Evolutionary conservation across 306 rosid species (phyloP).

Genomic region (Calophaca sinica): DNA sequence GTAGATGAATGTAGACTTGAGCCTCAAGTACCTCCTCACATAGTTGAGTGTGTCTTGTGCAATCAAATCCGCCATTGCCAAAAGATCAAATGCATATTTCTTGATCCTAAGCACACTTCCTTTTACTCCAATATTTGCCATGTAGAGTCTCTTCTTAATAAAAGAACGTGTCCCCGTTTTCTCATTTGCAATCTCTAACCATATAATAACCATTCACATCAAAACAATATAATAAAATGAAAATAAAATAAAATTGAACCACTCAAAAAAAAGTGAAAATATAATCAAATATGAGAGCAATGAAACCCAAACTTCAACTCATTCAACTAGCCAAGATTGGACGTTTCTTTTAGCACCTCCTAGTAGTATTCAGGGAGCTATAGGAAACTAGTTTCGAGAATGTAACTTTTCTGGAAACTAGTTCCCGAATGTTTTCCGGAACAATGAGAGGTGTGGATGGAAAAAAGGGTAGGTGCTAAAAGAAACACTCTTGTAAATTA

Average conservation of each 20-base stretch:
- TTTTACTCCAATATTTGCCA: slow-evolving; percentile 75
- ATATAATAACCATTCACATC: slow-evolving; percentile 33
- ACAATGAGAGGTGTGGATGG: not conserved
- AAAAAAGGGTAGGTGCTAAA: not conserved
- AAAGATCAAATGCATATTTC: slow-evolving; percentile 80
- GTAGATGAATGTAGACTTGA: slow-evolving; percentile 86
- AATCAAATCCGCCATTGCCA: slow-evolving; percentile 85
- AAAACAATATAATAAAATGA: not conserved
- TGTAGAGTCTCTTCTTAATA: slow-evolving; percentile 69
- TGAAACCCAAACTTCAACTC: not conserved
- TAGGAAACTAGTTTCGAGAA: no score
- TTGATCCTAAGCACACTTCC: slow-evolving; percentile 79
- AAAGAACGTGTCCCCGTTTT: slow-evolving; percentile 85
- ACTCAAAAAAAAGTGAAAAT: not conserved
- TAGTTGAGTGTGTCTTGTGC: slow-evolving; percentile 76
- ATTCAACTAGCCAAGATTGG: not conserved
- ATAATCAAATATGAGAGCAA: not conserved
- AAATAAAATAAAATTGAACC: not conserved
- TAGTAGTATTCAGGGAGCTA: no score
- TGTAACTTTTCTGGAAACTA: no score
- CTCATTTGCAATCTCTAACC: slow-evolving; percentile 77
- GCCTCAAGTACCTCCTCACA: slow-evolving; percentile 80
- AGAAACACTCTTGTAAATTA: not conserved
- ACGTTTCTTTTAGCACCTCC: no score
- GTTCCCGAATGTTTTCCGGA: not conserved